Conservation (phyloP, 2,329 filamentous ascomycete genomes). For the Penicillium palitans region DNA sequence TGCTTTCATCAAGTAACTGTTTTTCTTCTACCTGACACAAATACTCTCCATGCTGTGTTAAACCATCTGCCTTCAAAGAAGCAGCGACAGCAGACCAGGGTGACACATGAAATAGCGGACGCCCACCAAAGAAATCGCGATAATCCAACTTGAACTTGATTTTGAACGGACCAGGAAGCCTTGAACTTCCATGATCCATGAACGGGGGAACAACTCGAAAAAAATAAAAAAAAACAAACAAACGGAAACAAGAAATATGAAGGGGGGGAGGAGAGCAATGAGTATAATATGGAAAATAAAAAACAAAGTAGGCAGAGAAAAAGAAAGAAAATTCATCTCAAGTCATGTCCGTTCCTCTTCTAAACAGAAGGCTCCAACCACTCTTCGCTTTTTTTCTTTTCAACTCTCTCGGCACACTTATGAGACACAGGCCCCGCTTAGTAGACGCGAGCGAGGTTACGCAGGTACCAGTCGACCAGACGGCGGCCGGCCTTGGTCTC, state of each 20-base stretch:
- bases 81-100: constrained; percentile 24
- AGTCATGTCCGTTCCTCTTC: constrained; percentile 30
- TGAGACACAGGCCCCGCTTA: constrained; percentile 46
- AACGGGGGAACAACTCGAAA: constrained; percentile 14
- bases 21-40: constrained; percentile 25
- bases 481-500: constrained; percentile 98
- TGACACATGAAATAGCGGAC: constrained; percentile 27
- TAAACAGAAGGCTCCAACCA: constrained; percentile 22
- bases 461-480: constrained; percentile 97
- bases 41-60: constrained; percentile 19
- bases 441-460: constrained; percentile 94
- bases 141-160: constrained; percentile 26
- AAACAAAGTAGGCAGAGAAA: constrained; percentile 25
- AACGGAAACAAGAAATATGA: constrained; percentile 15
- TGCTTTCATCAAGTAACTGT: constrained; percentile 30
- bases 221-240: constrained; percentile 15
- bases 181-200: constrained; percentile 13
- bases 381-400: constrained; percentile 24
- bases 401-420: constrained; percentile 19
- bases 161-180: constrained; percentile 20
- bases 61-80: constrained; percentile 17
- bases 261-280: constrained; percentile 9
- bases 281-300: constrained; percentile 22
- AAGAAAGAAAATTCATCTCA: constrained; percentile 32
- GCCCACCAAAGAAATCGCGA: constrained; percentile 28